Base-by-base conservation (phyloP, 257 asterid species). In the Parsonsia alboflavescens region DNA sequence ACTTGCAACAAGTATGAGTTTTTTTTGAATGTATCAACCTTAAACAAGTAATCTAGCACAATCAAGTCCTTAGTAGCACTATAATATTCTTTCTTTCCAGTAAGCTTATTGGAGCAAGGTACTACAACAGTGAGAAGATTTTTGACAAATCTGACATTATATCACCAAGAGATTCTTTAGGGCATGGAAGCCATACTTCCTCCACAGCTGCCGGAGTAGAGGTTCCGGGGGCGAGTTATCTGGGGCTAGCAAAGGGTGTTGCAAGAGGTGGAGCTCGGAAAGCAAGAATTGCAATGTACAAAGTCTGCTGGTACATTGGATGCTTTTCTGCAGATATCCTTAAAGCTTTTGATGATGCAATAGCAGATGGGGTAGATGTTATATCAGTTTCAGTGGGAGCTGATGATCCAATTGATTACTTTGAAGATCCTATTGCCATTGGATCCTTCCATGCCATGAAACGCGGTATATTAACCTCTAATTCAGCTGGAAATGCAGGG, bases 231-330 rank as follows among this genome's bases (percentile, higher is more conserved):
- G 87, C 95, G 5, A 81, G 84, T 79, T 87, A 74, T 75, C 82
- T 78, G 0, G 92, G 90, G 12, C 71, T 89, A 10, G 95, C 89
- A 7, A 17, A 76, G 36, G 95, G 95, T 41, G 45, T 65, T 8
- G 92, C 89, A 21, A 68, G 93, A 84, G 93, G 95, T 68, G 95
- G 92, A 0, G 82, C 83, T 28, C 89, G 89, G 2, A 75, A 59
- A 13, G 81, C 95, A 16, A 84, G 91, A 24, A 79, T 87, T 21
- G 91, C 90, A 2, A 78, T 81, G 10, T 87, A 89, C 85, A 87
- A 89, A 76, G 88, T 84, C 11, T 85, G 95, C 58, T 89, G 90
- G 92, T 19, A 1, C 2, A 0, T 1, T 24, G 69, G 48, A 8
- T 68, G 74, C 71, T 30, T 7, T 45, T 41, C 52, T 41, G 71